Evolutionary conservation across 2,329 filamentous ascomycete species (phyloP), one percentile per base, ranked within the genome.

Genomic region (Xylaria polymorpha): DNA sequence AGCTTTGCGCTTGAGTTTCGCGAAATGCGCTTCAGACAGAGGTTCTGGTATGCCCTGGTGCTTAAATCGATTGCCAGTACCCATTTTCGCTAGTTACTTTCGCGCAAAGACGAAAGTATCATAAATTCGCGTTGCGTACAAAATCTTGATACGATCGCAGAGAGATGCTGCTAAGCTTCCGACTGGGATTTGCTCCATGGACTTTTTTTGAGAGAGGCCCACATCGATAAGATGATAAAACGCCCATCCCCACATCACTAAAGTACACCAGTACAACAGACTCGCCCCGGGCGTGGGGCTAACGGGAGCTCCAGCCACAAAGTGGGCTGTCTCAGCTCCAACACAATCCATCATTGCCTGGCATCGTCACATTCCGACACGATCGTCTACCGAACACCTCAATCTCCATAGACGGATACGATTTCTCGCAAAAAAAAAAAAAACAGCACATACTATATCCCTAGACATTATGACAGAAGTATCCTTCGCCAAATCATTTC

Each of bases 31-130:
- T 79, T 97, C 93, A 73, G 96, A 93, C 73, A 98, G 87, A 73
- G 92, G 87, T 77, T 92, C 88, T 63, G 96, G 96, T 73, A 91
- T 86, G 65, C 94, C 95, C 87, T 98, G 96, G 84, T 74, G 71
- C 46, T 94, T 93, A 91, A 98, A 97, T 77, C 94, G 93, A 80
- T 94, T 92, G 80, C 94, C 93, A 71, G 90, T 88, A 85, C 94
- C 94, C 94, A 97, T 97, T 78, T 80, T 89, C 79, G 79, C 4
- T 7, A 32, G 46, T 44, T 67, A 37, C 55, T 35, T 22, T 51
- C 43, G 46, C 20, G 50, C 22, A 22, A 55, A 43, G 9, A 43
- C 15, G 7, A 4, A 64, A 44, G 65, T 56, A 57, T 43, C 32
- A 20, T 29, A 22, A 37, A 50, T 25, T 59, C 44, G 46, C 12